Evolutionary conservation across 106 monocot species (phyloP).

Genomic region (Xerophyta viscosa): DNA sequence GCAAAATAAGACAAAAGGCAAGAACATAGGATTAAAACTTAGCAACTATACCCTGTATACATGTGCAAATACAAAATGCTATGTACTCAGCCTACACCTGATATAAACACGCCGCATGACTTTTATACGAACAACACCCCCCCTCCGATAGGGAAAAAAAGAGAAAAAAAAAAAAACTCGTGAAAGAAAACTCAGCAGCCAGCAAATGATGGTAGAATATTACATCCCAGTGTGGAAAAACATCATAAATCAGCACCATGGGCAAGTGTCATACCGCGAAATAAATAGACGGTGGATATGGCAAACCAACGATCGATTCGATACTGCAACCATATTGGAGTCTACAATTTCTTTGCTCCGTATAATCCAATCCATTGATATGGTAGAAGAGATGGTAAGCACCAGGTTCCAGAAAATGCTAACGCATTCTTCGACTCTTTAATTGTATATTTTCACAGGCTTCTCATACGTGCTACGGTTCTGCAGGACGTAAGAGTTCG

Average conservation of each 20-base stretch:
- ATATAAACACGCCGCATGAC: background rate
- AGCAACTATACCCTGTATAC: conserved; percentile 10
- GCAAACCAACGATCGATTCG: background rate
- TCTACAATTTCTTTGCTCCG: background rate
- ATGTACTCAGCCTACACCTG: conserved; percentile 5
- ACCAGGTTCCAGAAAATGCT: background rate
- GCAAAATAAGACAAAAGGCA: no score
- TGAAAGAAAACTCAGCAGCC: background rate
- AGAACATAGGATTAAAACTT: no score
- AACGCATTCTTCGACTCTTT: conserved; percentile 5
- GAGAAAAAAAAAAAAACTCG: background rate
- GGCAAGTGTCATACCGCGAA: background rate
- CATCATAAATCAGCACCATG: background rate
- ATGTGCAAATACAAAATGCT: conserved; percentile 4
- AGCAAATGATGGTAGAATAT: background rate
- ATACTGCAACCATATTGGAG: background rate
- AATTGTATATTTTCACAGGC: conserved; percentile 96
- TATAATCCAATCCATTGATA: background rate
- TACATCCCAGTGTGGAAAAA: background rate
- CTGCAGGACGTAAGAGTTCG: conserved; percentile 25
- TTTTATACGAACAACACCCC: background rate
- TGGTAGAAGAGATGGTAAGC: background rate
- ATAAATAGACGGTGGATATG: background rate
- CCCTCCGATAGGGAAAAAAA: background rate
- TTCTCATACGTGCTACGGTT: conserved; percentile 84